Evolutionary conservation across 148 eudicot genomes (phyloP).

Genomic region (Persicaria tinctoria): DNA sequence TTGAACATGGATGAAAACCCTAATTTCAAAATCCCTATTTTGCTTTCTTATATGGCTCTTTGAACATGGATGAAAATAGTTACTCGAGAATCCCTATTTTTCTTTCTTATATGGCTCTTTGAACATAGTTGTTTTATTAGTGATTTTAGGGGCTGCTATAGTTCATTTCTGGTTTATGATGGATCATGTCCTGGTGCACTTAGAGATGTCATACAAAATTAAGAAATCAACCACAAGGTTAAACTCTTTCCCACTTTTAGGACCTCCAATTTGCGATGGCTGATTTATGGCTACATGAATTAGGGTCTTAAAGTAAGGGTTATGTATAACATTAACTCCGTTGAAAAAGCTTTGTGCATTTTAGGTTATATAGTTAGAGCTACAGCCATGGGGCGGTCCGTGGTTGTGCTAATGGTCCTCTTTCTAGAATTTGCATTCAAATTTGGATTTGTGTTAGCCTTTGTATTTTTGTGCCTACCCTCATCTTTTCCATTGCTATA

Average conservation of each 20-base stretch:
- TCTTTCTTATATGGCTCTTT: too few species aligned
- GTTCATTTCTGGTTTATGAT: too few species aligned
- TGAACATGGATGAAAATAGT: too few species aligned
- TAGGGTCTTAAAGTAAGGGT: slow-evolving; percentile 1
- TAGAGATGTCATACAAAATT: neutral
- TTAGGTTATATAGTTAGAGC: neutral
- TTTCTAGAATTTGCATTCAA: neutral
- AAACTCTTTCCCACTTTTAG: neutral
- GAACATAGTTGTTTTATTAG: too few species aligned
- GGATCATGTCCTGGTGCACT: too few species aligned
- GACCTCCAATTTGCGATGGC: neutral
- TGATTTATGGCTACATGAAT: neutral
- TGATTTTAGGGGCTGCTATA: too few species aligned
- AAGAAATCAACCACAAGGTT: neutral
- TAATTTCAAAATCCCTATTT: too few species aligned
- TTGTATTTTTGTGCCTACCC: neutral
- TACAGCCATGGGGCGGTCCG: slow-evolving; percentile 4
- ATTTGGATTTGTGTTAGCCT: neutral
- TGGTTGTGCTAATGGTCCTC: neutral
- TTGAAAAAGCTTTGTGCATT: slow-evolving; percentile 1
- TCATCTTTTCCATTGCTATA: neutral
- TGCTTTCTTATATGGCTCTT: too few species aligned
- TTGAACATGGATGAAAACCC: too few species aligned
- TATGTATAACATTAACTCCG: neutral
- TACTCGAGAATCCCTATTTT: too few species aligned